These are phyloP conservation scores for Rachicladosporium sp. DNA, from an alignment of 2,329 filamentous ascomycete genomes.

Conservation along the genomic window DNA sequence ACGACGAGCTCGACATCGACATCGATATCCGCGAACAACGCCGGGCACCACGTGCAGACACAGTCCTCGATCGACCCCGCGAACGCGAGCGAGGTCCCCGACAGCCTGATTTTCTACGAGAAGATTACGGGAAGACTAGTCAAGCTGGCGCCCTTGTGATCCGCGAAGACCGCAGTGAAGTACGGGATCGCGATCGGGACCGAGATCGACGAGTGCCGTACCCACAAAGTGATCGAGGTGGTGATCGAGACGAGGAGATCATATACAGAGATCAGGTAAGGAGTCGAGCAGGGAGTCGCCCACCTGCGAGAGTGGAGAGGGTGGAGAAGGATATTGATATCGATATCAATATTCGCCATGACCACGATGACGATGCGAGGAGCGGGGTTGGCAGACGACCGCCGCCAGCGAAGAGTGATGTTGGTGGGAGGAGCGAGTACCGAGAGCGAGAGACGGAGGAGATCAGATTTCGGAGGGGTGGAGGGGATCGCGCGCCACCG, in stretches of 20 bases:
- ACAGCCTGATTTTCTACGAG: slow-evolving; percentile 37
- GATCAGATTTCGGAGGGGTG: slow-evolving; percentile 34
- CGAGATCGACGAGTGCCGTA: slow-evolving; percentile 15
- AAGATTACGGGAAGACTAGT: slow-evolving; percentile 32
- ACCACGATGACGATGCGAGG: slow-evolving; percentile 2
- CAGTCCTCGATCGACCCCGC: slow-evolving; percentile 20
- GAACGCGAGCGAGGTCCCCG: slow-evolving; percentile 28
- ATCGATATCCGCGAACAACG: slow-evolving; percentile 18
- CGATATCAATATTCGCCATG: slow-evolving; percentile 14
- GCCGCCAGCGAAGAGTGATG: slow-evolving; percentile 22
- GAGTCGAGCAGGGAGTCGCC: slow-evolving; percentile 17
- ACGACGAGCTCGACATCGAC: slow-evolving; percentile 34
- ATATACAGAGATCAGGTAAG: slow-evolving; percentile 22
- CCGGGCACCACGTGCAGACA: slow-evolving; percentile 18
- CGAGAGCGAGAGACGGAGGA: slow-evolving; percentile 28
- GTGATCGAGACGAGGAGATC: slow-evolving; percentile 26
- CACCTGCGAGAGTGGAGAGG: slow-evolving; percentile 9
- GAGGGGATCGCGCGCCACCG: slow-evolving; percentile 16
- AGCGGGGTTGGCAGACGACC: slow-evolving; percentile 1
- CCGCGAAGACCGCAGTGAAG: slow-evolving; percentile 26
- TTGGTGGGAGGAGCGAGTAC: slow-evolving; percentile 20
- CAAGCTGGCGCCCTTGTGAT: slow-evolving; percentile 34
- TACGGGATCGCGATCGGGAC: slow-evolving; percentile 18
- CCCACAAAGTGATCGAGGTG: slow-evolving; percentile 15
- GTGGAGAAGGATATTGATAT: slow-evolving; percentile 15